A percentile compares a stretch with the other conserved stretches of the same genome.
Evolutionary conservation across 2,329 filamentous ascomycete genomes (phyloP).

Genomic region (Pyrenochaeta sp.): DNA sequence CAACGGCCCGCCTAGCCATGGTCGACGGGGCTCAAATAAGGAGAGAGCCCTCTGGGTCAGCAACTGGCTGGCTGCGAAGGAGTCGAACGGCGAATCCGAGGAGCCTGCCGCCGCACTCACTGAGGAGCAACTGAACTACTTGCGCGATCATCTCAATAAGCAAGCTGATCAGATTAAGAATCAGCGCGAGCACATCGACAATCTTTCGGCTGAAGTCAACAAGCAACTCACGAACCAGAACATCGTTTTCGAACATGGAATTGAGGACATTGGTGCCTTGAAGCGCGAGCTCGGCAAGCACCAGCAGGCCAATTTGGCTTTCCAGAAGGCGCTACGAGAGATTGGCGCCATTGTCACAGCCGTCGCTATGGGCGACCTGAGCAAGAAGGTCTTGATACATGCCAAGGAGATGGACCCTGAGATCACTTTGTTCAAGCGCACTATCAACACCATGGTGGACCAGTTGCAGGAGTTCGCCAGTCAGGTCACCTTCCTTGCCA

Average conservation of each 20-base stretch:
- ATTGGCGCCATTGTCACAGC: conserved; percentile 98
- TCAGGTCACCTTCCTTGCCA: conserved; percentile 92
- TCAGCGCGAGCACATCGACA: conserved; percentile 84
- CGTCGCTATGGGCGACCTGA: conserved; percentile 92
- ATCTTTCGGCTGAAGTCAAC: conserved; percentile 84
- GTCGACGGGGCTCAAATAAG: conserved; percentile 44
- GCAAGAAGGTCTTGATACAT: conserved; percentile 96
- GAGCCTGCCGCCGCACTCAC: conserved; percentile 66
- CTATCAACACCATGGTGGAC: conserved; percentile 99
- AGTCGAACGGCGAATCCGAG: conserved; percentile 58
- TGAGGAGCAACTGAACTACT: conserved; percentile 82
- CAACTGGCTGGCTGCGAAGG: conserved; percentile 63
- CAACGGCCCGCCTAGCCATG: conserved; percentile 37
- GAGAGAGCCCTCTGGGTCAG: conserved; percentile 56
- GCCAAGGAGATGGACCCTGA: conserved; percentile 97
- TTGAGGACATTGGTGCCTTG: conserved; percentile 88
- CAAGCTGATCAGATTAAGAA: conserved; percentile 91
- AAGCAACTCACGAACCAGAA: conserved; percentile 88
- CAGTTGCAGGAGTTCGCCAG: conserved; percentile 96
- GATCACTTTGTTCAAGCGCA: conserved; percentile 96
- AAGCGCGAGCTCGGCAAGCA: conserved; percentile 96
- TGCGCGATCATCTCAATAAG: conserved; percentile 90
- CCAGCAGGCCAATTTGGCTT: conserved; percentile 97
- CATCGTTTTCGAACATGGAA: conserved; percentile 75
- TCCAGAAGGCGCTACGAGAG: conserved; percentile 95